Percentiles rank a stretch among this genome's conserved stretches.
Conservation (phyloP, 2,329 filamentous ascomycete species). For the Aureobasidium leucospermi region DNA sequence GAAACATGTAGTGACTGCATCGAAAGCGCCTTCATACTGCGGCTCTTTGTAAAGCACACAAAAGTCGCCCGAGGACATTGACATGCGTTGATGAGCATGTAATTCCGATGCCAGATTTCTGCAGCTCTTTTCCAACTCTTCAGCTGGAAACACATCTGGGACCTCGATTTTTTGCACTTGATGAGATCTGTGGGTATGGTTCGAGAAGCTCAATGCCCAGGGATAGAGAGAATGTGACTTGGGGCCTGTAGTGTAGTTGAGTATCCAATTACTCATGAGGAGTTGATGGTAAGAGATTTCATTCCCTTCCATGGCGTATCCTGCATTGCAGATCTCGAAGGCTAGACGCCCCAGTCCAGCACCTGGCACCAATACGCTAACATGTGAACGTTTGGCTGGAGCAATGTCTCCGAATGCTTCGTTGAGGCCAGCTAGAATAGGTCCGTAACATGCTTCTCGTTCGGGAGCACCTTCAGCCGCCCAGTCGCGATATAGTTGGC, state of each 20-base stretch:
- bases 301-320: slow-evolving; percentile 77
- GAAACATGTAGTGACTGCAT: slow-evolving; percentile 84
- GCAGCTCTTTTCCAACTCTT: slow-evolving; percentile 27
- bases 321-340: slow-evolving; percentile 70
- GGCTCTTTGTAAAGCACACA: slow-evolving; percentile 70
- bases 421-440: slow-evolving; percentile 60
- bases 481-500: slow-evolving; percentile 96
- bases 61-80: slow-evolving; percentile 91
- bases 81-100: slow-evolving; percentile 60
- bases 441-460: slow-evolving; percentile 67
- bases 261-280: slow-evolving; percentile 70
- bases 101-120: slow-evolving; percentile 19
- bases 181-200: slow-evolving; percentile 64
- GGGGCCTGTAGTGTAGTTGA: slow-evolving; percentile 57
- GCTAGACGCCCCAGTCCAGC: slow-evolving; percentile 83
- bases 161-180: slow-evolving; percentile 69
- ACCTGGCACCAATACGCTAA: slow-evolving; percentile 73
- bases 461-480: slow-evolving; percentile 68
- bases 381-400: slow-evolving; percentile 23
- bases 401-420: slow-evolving; percentile 33
- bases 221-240: slow-evolving; percentile 70
- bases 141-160: slow-evolving; percentile 59
- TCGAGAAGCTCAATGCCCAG: slow-evolving; percentile 83
- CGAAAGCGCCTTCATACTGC: slow-evolving; percentile 56
- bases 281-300: slow-evolving; percentile 95